phyloP scores from a whole-genome alignment of 2,329 filamentous ascomycete genomes.

The Fusarium mangiferae region DNA sequence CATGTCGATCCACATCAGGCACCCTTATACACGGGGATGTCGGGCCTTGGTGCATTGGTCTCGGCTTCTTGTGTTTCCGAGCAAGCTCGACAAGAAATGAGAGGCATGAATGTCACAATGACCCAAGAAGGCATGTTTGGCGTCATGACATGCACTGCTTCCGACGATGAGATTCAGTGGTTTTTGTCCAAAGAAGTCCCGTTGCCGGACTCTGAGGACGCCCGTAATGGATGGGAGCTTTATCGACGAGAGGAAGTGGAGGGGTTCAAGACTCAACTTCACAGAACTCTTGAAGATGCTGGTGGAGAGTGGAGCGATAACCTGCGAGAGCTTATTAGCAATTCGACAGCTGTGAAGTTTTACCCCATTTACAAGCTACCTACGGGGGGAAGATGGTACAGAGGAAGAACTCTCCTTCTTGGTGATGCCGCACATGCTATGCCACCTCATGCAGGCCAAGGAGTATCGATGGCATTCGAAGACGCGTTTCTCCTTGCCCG shows the following conservation, averaged over 20 bases:
- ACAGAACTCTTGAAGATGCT: not conserved
- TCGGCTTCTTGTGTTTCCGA: not conserved
- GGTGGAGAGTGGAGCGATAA: not conserved
- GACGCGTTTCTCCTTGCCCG: not conserved
- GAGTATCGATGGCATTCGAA: not conserved
- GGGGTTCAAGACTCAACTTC: not conserved
- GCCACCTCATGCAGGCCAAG: not conserved
- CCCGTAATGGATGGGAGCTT: not conserved
- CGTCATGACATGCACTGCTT: not conserved
- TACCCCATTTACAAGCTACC: conserved; percentile 1
- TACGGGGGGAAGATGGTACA: not conserved
- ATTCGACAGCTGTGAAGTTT: not conserved
- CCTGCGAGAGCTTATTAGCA: not conserved
- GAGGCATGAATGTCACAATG: conserved; percentile 1
- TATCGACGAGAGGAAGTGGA: not conserved
- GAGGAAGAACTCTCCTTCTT: not conserved
- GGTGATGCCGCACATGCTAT: not conserved
- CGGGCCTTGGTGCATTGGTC: not conserved
- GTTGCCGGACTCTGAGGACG: not conserved
- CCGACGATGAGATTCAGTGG: not conserved
- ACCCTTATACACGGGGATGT: not conserved
- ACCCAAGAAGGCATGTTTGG: conserved; percentile 2
- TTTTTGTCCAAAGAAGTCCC: not conserved
- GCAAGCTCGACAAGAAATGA: not conserved
- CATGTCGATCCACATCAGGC: not conserved